Evolutionary conservation across 805 yeast genomes (phyloP).

Genomic region (Pichia nanzhaoensis): DNA sequence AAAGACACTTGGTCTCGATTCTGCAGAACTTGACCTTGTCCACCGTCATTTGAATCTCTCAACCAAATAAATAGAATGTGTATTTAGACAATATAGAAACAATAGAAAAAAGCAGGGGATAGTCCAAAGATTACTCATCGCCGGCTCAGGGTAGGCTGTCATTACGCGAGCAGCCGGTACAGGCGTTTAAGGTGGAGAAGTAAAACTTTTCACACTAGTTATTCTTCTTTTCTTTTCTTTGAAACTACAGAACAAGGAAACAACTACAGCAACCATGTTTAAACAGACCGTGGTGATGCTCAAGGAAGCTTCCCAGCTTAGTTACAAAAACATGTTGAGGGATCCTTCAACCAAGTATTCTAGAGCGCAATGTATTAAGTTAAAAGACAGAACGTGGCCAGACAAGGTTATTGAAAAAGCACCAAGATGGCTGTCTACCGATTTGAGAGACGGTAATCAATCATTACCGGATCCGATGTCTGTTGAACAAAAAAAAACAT

Average conservation of each 20-base stretch:
- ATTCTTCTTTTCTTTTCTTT: too few species aligned
- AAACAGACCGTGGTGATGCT: constrained; percentile 23
- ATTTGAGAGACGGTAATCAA: constrained; percentile 76
- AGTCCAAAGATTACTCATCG: too few species aligned
- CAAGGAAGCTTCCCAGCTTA: constrained; percentile 25
- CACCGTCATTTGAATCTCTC: neutral
- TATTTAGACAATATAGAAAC: too few species aligned
- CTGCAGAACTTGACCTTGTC: constrained; percentile 29
- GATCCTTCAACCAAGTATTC: constrained; percentile 63
- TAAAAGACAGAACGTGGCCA: constrained; percentile 70
- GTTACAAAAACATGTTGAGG: constrained; percentile 49
- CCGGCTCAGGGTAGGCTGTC: too few species aligned
- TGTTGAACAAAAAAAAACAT: constrained; percentile 64
- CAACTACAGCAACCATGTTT: constrained; percentile 20
- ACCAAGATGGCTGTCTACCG: constrained; percentile 78
- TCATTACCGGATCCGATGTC: constrained; percentile 81
- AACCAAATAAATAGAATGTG: too few species aligned
- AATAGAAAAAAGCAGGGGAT: too few species aligned
- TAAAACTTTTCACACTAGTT: too few species aligned
- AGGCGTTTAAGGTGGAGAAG: too few species aligned
- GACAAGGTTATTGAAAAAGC: constrained; percentile 56
- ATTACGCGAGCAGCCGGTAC: too few species aligned
- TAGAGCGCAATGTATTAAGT: constrained; percentile 46
- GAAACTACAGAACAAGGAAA: too few species aligned
- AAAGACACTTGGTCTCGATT: constrained; percentile 38